Base-by-base conservation (phyloP, 2,329 filamentous ascomycete species). In the Epichloe sibirici region DNA sequence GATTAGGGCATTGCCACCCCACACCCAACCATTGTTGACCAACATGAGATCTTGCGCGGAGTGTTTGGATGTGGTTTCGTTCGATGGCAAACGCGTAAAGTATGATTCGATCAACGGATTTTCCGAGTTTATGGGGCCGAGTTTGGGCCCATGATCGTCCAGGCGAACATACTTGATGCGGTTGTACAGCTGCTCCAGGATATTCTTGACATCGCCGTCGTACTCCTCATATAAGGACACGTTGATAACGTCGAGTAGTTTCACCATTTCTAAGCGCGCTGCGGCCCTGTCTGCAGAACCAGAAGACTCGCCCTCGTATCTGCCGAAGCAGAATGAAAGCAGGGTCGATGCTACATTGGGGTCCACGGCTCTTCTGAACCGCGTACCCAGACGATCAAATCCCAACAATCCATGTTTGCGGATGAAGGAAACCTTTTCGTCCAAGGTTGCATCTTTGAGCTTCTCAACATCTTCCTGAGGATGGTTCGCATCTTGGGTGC, bases 11-110 rank as follows among this genome's bases (percentile, higher is more conserved):
- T 97, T 94, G 5, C 91, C 91, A 54, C 88, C 91, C 93, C 93
- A 98, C 8, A 98, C 90, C 93, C 93, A 98, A 44, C 93, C 93
- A 64, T 98, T 98, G 70, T 97, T 97, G 42, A 85, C 90, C 49
- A 98, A 72, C 2, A 88, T 88, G 45, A 95, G 76, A 44, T 90
- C 85, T 53, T 85, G 84, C 1, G 83, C 76, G 53, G 83, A 83
- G 62, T 94, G 85, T 62, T 88, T 83, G 56, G 82, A 77, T 0
- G 93, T 95, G 11, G 77, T 81, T 11, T 86, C 81, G 61, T 95
- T 95, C 34, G 78, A 66, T 1, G 90, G 88, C 42, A 98, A 74
- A 31, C 91, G 82, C 0, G 93, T 97, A 69, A 98, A 98, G 71
- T 98, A 98, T 0, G 86, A 78, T 72, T 98, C 93, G 57, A 96